Evolutionary conservation across 441 rosid genomes (phyloP).

Genomic region (Gossypium schwendimanii): DNA sequence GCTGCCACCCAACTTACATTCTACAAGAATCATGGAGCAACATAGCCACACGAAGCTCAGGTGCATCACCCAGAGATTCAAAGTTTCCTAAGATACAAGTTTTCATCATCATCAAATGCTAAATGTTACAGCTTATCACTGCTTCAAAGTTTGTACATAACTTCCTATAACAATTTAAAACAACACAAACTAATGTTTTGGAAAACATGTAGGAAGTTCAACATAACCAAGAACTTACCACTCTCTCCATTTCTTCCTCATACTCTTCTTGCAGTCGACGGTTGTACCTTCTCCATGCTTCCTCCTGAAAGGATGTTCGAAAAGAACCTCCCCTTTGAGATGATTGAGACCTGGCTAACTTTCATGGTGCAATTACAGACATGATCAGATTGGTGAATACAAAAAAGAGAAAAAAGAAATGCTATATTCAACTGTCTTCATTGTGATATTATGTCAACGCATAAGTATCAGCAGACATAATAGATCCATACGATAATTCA

Average conservation of each 20-base stretch:
- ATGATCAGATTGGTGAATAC: constrained; percentile 17
- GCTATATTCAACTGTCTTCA: not conserved
- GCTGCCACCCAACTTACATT: not conserved
- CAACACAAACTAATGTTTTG: not conserved
- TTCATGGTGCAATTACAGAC: constrained; percentile 21
- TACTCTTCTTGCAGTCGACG: constrained; percentile 87
- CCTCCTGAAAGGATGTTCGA: constrained; percentile 72
- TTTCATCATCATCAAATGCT: not conserved
- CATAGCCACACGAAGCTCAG: not conserved
- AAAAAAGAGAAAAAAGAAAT: not conserved
- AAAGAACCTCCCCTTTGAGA: constrained; percentile 49
- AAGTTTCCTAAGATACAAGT: not conserved
- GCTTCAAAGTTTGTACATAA: not conserved
- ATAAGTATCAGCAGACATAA: not conserved
- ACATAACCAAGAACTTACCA: constrained; percentile 43
- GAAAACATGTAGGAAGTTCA: not conserved
- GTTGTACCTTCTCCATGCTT: constrained; percentile 77
- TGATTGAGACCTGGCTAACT: constrained; percentile 64
- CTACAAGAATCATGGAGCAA: not conserved
- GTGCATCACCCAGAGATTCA: not conserved
- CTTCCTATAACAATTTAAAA: not conserved
- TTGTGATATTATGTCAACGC: not conserved
- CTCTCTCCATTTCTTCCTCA: constrained; percentile 95
- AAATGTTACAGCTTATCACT: not conserved
- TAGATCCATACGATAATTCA: not conserved